A percentile compares a stretch with the other conserved stretches of the same genome.
Conservation (phyloP, 75 land plant genomes). For the Sequoiadendron giganteum region DNA sequence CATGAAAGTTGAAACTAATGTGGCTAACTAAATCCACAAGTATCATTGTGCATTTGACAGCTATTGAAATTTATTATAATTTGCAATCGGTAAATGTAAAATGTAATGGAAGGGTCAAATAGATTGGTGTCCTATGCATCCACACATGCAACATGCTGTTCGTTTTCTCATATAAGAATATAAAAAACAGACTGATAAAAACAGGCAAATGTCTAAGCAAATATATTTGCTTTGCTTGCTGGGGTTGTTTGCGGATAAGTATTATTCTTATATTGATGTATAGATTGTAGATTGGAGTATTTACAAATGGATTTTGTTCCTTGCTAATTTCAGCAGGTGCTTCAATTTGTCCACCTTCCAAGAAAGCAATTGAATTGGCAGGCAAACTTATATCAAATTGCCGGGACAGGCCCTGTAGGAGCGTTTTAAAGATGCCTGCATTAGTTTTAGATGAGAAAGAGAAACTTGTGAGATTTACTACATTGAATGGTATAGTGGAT, state of each 20-base stretch:
- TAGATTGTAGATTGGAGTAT: background rate
- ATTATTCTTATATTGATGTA: background rate
- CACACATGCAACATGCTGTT: background rate
- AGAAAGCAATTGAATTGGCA: conserved; percentile 36
- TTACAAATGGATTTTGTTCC: background rate
- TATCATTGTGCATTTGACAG: background rate
- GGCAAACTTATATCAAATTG: conserved; percentile 50
- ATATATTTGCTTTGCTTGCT: background rate
- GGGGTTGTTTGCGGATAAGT: background rate
- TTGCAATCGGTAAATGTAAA: too few species aligned
- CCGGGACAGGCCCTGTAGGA: conserved; percentile 32
- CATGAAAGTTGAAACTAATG: background rate
- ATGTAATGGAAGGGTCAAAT: background rate
- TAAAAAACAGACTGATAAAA: background rate
- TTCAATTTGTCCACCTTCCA: conserved; percentile 29
- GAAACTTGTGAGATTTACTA: conserved; percentile 48
- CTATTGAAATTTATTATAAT: background rate
- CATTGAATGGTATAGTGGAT: conserved; percentile 69
- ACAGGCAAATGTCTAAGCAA: background rate
- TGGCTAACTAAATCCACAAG: background rate
- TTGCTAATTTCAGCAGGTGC: conserved; percentile 24
- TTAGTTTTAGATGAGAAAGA: conserved; percentile 67
- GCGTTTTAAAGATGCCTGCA: conserved; percentile 75
- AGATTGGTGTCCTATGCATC: background rate
- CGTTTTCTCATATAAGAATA: background rate